Percentiles rank a stretch among this genome's conserved stretches.
phyloP scores from a whole-genome alignment of 495 filamentous ascomycete genomes.

The Hypoxylon fuscum region DNA sequence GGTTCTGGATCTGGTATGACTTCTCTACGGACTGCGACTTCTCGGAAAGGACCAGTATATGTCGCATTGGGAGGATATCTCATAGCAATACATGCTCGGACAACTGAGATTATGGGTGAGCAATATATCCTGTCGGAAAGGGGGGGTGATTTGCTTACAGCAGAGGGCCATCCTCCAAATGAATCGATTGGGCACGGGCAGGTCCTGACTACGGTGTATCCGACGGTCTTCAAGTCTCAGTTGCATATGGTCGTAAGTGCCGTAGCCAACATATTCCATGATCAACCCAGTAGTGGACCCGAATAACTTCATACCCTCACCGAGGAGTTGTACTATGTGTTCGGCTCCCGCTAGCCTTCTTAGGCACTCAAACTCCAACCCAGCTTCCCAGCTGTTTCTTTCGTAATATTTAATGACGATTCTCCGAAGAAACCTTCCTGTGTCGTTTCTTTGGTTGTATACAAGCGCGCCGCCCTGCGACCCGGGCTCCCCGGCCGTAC shows the following conservation, averaged over 20 bases:
- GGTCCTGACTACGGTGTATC: no score
- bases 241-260: background rate
- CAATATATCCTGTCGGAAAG: background rate
- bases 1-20: no score
- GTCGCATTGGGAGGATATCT: no score
- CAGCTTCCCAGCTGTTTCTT: background rate
- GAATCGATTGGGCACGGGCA: background rate
- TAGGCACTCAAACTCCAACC: background rate
- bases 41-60: no score
- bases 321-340: background rate
- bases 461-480: background rate
- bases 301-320: background rate
- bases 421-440: background rate
- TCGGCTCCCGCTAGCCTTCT: background rate
- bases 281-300: background rate
- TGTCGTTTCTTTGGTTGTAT: background rate
- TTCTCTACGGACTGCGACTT: no score
- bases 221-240: no score
- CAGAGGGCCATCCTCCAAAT: background rate
- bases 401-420: background rate
- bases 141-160: background rate
- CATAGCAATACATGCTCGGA: background rate
- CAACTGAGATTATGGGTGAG: background rate
- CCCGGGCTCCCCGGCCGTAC: background rate
- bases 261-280: background rate